Evolutionary conservation across 257 asterid genomes (phyloP), one percentile per base, ranked within the genome.

Genomic region (Linderniella brevidens): DNA sequence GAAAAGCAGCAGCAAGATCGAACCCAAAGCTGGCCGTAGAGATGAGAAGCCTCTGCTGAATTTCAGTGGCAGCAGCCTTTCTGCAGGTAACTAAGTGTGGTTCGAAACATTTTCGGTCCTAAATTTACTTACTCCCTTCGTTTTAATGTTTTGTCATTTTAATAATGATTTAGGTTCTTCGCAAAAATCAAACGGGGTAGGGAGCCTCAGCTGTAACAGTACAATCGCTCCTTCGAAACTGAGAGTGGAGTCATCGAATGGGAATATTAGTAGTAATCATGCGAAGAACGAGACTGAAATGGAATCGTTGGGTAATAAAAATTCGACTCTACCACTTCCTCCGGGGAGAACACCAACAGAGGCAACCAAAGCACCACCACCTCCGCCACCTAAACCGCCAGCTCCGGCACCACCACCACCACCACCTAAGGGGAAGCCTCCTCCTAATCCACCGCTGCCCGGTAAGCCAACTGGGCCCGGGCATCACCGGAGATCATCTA

Each of bases 321-420:
- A 36, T 50, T 54, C 58, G 18, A 9, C 56, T 8, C 48, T 84
- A 63, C 90, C 92, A 11, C 83, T 67, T 61, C 98, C 95, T 66
- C 94, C 93, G 1, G 94, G 78, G 54, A 74, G 64, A 58, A 57
- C 60, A 48, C 32, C 32, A 25, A 25, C 32, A 6, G 32, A 25
- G 32, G 69, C 65, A 35, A 68, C 73, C 13, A 69, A 75, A 16
- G 64, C 72, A 11, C 60, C 70, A 14, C 69, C 68, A 0, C 79
- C 78, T 41, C 73, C 86, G 25, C 84, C 90, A 29, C 79, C 85
- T 35, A 71, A 75, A 63, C 77, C 79, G 8, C 67, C 76, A 1
- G 66, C 81, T 53, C 81, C 94, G 0, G 68, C 77, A 37, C 84
- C 94, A 19, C 98, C 98, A 37, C 87, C 98, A 9, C 98, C 86